Conservation (phyloP, 2,329 filamentous ascomycete species). For the Neopestalotiopsis rosae region DNA sequence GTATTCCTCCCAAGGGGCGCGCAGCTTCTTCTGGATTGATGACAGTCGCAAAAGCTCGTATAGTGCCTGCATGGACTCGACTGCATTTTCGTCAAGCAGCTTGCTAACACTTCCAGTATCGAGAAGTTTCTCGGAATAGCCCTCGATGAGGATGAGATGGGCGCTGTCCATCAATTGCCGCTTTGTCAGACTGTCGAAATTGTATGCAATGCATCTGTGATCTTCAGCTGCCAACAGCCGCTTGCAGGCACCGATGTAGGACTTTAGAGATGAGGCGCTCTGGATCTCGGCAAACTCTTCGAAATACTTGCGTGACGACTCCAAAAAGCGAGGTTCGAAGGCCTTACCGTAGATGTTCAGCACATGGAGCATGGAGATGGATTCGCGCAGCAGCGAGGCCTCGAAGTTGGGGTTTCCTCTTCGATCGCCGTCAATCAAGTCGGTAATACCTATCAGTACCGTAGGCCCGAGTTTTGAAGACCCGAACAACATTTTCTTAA, state of each 20-base stretch:
- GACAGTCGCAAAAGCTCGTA: conserved; percentile 80
- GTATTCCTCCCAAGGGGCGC: conserved; percentile 77
- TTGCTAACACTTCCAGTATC: conserved; percentile 71
- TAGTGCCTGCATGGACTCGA: conserved; percentile 73
- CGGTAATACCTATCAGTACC: conserved; percentile 68
- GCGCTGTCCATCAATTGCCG: conserved; percentile 75
- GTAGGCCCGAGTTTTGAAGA: conserved; percentile 41
- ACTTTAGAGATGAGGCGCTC: conserved; percentile 68
- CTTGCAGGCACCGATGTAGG: conserved; percentile 76
- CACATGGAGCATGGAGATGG: conserved; percentile 84
- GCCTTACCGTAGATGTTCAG: conserved; percentile 78
- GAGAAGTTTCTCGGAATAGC: conserved; percentile 70
- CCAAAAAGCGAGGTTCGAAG: conserved; percentile 80
- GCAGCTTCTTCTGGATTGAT: conserved; percentile 72
- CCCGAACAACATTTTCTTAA: conserved; percentile 65
- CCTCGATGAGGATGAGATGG: conserved; percentile 73
- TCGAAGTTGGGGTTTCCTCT: conserved; percentile 62
- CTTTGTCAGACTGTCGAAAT: conserved; percentile 83
- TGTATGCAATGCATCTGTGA: conserved; percentile 77
- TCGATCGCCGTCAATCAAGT: conserved; percentile 77
- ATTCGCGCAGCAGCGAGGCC: conserved; percentile 69
- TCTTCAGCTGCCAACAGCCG: conserved; percentile 75
- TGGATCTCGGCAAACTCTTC: conserved; percentile 71
- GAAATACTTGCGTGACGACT: conserved; percentile 72
- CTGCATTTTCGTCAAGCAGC: conserved; percentile 73